phyloP scores from a whole-genome alignment of 2,329 filamentous ascomycete genomes.

The Sclerotinia spermophila region DNA sequence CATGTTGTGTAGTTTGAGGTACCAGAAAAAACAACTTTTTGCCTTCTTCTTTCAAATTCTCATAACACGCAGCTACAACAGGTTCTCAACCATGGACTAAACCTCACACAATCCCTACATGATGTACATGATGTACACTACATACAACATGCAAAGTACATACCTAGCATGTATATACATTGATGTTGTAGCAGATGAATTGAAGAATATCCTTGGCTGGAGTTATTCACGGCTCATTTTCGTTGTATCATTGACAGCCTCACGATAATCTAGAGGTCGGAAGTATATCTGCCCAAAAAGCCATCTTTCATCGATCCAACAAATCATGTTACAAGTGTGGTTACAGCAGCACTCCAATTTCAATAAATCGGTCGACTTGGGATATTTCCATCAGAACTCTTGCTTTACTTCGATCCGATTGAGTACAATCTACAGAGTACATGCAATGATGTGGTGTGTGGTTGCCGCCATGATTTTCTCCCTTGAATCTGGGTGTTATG shows the following conservation, averaged over 20 bases:
- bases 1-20: background rate
- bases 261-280: constrained; percentile 17
- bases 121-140: background rate
- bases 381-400: background rate
- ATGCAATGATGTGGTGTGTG: background rate
- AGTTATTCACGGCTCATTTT: background rate
- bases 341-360: constrained; percentile 10
- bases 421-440: background rate
- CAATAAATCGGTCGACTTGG: constrained; percentile 10
- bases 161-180: background rate
- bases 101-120: constrained; percentile 4
- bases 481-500: background rate
- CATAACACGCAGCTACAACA: background rate
- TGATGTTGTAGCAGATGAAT: background rate
- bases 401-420: background rate
- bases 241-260: constrained; percentile 8
- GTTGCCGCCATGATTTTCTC: constrained; percentile 2
- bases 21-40: background rate
- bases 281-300: constrained; percentile 15
- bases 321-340: constrained; percentile 3
- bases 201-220: background rate
- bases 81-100: background rate
- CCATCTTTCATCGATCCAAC: background rate
- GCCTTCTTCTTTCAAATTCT: background rate
- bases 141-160: no score